A percentile compares a stretch with the other conserved stretches of the same genome.
Conservation (phyloP, 2,329 filamentous ascomycete species). For the Dothidotthia symphoricarpi region DNA sequence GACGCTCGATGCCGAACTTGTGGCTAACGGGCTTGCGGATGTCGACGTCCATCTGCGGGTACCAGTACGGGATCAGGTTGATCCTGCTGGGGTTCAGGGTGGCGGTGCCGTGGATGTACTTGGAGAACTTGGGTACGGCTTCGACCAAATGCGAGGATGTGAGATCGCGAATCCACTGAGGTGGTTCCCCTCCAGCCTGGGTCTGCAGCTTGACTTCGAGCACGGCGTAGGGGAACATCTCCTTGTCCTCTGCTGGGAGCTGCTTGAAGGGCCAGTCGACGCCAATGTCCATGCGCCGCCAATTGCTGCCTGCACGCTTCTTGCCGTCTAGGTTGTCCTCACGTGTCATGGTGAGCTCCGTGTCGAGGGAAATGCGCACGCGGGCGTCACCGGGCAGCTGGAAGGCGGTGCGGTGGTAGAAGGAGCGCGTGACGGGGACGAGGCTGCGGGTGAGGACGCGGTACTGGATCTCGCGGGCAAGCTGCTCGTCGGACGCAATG, state of each 20-base stretch:
- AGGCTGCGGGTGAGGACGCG: constrained; percentile 84
- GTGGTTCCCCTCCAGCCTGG: constrained; percentile 89
- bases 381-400: constrained; percentile 94
- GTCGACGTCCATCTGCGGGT: constrained; percentile 96
- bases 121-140: constrained; percentile 98
- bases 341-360: constrained; percentile 89
- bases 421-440: constrained; percentile 85
- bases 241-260: constrained; percentile 77
- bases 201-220: constrained; percentile 98
- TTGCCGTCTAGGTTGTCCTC: constrained; percentile 91
- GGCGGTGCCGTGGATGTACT: constrained; percentile 95
- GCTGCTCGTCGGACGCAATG: constrained; percentile 84
- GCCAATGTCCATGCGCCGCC: constrained; percentile 95
- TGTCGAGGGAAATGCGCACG: constrained; percentile 94
- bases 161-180: constrained; percentile 93
- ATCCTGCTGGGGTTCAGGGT: constrained; percentile 84
- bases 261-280: constrained; percentile 94
- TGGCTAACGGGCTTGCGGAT: constrained; percentile 90
- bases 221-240: constrained; percentile 92
- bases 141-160: constrained; percentile 93
- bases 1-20: constrained; percentile 85
- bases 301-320: constrained; percentile 77
- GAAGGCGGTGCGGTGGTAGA: constrained; percentile 98
- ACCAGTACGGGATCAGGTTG: constrained; percentile 91
- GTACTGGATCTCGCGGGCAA: constrained; percentile 92